These are phyloP conservation scores for Oryza longistaminata DNA, from an alignment of 176 grass and related monocot genomes.

Conservation along the genomic window DNA sequence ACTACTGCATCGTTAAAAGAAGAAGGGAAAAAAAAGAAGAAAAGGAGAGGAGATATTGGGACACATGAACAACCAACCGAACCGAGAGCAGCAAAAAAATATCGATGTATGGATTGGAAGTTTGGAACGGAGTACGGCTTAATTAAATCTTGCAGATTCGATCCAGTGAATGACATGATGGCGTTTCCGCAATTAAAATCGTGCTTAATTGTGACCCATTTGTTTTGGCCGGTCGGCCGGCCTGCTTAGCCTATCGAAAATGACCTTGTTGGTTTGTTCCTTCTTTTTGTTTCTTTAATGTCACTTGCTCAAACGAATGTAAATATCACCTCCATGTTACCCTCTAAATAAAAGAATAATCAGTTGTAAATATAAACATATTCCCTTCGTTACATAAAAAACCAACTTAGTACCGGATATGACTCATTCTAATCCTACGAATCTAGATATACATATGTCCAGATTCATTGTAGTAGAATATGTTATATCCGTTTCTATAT, in stretches of 20 bases:
- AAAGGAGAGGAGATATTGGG: not conserved
- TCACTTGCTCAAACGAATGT: too few relatives aligned
- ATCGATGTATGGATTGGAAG: not conserved
- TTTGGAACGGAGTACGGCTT: not conserved
- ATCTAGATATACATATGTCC: too few relatives aligned
- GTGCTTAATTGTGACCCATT: not conserved
- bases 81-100: not conserved
- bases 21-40: not conserved
- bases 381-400: too few relatives aligned
- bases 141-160: not conserved
- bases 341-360: too few relatives aligned
- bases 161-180: not conserved
- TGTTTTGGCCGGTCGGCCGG: not conserved
- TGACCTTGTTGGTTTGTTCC: not conserved
- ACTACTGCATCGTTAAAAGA: not conserved
- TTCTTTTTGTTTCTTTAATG: too few relatives aligned
- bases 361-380: too few relatives aligned
- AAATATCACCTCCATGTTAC: too few relatives aligned
- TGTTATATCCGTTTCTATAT: too few relatives aligned
- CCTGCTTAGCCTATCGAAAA: not conserved
- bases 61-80: not conserved
- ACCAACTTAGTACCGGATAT: too few relatives aligned
- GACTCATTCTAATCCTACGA: too few relatives aligned
- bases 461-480: too few relatives aligned
- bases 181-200: not conserved